Evolutionary conservation across 1,139 yeast species (phyloP).

Genomic region (Saccharomyces pastorianus): DNA sequence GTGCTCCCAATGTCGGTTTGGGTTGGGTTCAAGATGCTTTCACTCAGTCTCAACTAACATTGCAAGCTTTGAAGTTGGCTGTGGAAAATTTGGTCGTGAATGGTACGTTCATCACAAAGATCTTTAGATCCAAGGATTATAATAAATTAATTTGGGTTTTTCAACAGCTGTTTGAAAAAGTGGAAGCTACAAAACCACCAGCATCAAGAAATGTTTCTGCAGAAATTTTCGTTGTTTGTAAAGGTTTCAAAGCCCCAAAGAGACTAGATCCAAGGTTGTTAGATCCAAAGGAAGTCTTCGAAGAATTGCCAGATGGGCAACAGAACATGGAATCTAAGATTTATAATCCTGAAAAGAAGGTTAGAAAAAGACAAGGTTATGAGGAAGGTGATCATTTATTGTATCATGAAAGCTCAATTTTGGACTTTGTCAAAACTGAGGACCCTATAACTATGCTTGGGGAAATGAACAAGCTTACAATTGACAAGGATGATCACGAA

Average conservation of each 20-base stretch:
- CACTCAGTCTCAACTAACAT: constrained; percentile 90
- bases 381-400: constrained; percentile 85
- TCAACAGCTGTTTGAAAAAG: constrained; percentile 89
- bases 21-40: constrained; percentile 99
- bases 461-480: constrained; percentile 52
- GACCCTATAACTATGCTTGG: constrained; percentile 85
- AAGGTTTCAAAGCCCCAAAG: constrained; percentile 92
- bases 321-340: constrained; percentile 86
- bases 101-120: constrained; percentile 94
- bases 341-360: constrained; percentile 86
- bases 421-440: constrained; percentile 73
- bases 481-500: constrained; percentile 57
- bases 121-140: constrained; percentile 95
- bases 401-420: constrained; percentile 62
- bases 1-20: constrained; percentile 99
- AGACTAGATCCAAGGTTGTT: constrained; percentile 85
- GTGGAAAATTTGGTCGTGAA: constrained; percentile 89
- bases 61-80: constrained; percentile 88
- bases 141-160: constrained; percentile 96
- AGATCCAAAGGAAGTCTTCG: constrained; percentile 90
- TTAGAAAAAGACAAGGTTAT: constrained; percentile 91
- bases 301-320: constrained; percentile 72
- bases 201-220: constrained; percentile 98
- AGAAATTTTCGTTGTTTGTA: constrained; percentile 94
- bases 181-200: constrained; percentile 97